Percentiles rank a stretch among this genome's conserved stretches.
These are phyloP conservation scores for Mycena pura DNA, from an alignment of 768 basidiomycete genomes.

Conservation along the genomic window DNA sequence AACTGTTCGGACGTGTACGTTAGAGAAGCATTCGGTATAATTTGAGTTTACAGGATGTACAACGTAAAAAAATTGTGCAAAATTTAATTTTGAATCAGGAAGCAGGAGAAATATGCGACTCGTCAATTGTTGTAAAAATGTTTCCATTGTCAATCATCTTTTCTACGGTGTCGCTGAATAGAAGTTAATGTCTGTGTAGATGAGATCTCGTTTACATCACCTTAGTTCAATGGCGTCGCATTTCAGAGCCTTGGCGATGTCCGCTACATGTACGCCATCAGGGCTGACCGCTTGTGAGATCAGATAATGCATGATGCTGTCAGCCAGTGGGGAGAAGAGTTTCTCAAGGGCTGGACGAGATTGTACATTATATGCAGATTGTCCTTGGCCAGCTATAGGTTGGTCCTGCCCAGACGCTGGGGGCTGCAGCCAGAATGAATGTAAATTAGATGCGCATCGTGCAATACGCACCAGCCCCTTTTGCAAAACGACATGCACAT, in stretches of 20 bases:
- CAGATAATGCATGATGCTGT: constrained; percentile 51
- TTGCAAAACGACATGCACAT: constrained; percentile 68
- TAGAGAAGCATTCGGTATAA: constrained; percentile 11
- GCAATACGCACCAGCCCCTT: constrained; percentile 63
- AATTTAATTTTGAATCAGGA: constrained; percentile 32
- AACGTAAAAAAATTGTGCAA: background rate
- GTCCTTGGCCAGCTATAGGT: constrained; percentile 1
- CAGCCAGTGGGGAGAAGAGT: constrained; percentile 30
- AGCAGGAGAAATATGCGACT: constrained; percentile 77
- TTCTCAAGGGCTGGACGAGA: constrained; percentile 11
- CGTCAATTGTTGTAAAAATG: constrained; percentile 82
- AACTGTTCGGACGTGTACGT: constrained; percentile 16
- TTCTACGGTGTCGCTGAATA: constrained; percentile 71
- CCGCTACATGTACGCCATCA: constrained; percentile 78
- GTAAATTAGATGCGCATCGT: background rate
- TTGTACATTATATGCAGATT: constrained; percentile 44
- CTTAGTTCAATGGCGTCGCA: constrained; percentile 67
- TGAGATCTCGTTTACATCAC: constrained; percentile 43
- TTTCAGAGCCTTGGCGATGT: constrained; percentile 72
- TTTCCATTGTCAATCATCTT: constrained; percentile 79
- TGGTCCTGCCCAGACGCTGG: constrained; percentile 11
- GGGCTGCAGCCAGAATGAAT: constrained; percentile 2
- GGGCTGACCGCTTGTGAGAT: constrained; percentile 46
- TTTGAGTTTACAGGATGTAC: constrained; percentile 16
- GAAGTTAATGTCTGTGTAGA: background rate